Percentiles rank a stretch among this genome's conserved stretches.
These are phyloP conservation scores for Solanum lycopersicoides DNA, from an alignment of 257 asterid genomes.

Conservation along the genomic window DNA sequence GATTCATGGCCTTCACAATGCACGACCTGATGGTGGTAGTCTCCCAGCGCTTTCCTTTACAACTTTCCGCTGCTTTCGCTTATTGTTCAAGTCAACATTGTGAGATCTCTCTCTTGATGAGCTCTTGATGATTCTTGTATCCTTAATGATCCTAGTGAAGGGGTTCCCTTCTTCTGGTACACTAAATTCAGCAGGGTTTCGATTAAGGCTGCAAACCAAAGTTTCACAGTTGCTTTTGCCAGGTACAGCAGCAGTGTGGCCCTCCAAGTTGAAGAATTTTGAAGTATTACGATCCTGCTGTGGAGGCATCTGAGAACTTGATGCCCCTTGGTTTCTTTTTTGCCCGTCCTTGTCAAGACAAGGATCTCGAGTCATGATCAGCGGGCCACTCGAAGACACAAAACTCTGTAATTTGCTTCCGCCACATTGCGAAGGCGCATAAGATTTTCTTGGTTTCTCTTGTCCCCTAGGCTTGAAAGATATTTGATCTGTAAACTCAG, in stretches of 20 bases:
- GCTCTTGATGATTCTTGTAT: slow-evolving; percentile 24
- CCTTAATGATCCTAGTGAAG: slow-evolving; percentile 42
- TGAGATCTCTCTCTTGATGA: slow-evolving; percentile 6
- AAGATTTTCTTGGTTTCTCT: slow-evolving; percentile 1
- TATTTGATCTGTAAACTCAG: slow-evolving; percentile 9
- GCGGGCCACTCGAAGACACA: neutral
- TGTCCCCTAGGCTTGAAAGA: slow-evolving; percentile 8
- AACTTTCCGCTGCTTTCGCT: slow-evolving; percentile 25
- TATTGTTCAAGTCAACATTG: slow-evolving; percentile 10
- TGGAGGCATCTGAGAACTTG: neutral
- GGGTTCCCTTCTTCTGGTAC: slow-evolving; percentile 36
- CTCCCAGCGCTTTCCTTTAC: slow-evolving; percentile 13
- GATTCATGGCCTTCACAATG: neutral
- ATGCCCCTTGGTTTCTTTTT: neutral
- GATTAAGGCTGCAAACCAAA: slow-evolving; percentile 23
- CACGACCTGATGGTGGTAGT: slow-evolving; percentile 1
- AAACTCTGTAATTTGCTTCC: neutral
- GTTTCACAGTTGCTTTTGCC: neutral
- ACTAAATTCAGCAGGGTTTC: slow-evolving; percentile 81
- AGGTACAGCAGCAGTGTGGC: neutral
- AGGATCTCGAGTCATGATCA: neutral
- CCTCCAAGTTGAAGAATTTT: slow-evolving; percentile 3
- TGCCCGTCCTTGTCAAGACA: slow-evolving; percentile 4
- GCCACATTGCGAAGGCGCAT: neutral
- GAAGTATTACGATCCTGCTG: neutral